These are phyloP conservation scores for Leccinum obscurum DNA, from an alignment of 768 basidiomycete genomes.

Conservation along the genomic window DNA sequence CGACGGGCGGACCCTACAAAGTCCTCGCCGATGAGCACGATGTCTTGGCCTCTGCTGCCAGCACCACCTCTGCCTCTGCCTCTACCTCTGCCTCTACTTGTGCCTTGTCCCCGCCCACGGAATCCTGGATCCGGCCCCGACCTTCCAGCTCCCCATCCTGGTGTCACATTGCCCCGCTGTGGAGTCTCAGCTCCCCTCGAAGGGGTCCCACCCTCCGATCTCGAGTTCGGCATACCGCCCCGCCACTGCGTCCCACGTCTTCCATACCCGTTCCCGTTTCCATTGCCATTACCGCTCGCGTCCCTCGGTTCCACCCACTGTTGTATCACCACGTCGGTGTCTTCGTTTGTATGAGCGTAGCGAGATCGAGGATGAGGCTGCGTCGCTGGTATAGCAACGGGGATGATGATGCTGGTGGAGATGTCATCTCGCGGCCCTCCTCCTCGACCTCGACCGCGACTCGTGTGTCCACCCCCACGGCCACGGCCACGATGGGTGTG, in stretches of 20 bases:
- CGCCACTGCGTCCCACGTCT: conserved; percentile 3
- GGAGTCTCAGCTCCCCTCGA: conserved; percentile 17
- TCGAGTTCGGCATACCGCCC: conserved; percentile 5
- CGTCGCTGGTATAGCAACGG: neutral
- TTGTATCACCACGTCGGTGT: conserved; percentile 28
- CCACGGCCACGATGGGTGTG: conserved; percentile 23
- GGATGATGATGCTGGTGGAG: neutral
- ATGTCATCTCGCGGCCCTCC: conserved; percentile 3
- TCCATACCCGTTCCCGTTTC: conserved; percentile 2
- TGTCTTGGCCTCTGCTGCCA: neutral
- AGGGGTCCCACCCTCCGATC: conserved; percentile 19
- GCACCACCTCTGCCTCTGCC: neutral
- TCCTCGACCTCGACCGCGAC: conserved; percentile 23
- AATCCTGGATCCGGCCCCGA: conserved; percentile 29
- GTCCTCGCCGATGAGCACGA: neutral
- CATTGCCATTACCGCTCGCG: neutral
- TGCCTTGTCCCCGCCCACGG: conserved; percentile 18
- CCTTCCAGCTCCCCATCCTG: conserved; percentile 10
- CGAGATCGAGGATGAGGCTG: conserved; percentile 10
- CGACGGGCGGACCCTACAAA: neutral
- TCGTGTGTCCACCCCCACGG: conserved; percentile 3
- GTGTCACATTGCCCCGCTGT: conserved; percentile 8
- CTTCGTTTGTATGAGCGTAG: conserved; percentile 21
- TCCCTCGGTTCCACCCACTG: conserved; percentile 17
- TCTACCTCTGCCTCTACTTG: neutral